phyloP scores from a whole-genome alignment of 345 rosid species.

The Camelina neglecta region DNA sequence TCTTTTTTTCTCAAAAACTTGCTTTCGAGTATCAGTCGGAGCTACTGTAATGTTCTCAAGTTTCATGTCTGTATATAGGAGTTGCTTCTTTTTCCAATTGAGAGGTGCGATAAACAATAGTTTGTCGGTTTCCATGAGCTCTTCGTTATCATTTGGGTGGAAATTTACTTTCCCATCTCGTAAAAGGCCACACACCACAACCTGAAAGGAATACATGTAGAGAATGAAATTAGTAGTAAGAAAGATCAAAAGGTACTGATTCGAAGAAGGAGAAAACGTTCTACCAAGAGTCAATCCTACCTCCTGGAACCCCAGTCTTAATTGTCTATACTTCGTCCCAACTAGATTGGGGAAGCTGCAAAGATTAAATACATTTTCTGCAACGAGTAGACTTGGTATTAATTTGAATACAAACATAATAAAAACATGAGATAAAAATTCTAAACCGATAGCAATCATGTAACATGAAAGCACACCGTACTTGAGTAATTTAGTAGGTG shows the following conservation, averaged over 20 bases:
- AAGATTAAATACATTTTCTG: slow-evolving; percentile 96
- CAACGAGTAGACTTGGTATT: slow-evolving; percentile 45
- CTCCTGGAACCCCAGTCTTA: slow-evolving; percentile 80
- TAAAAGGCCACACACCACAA: slow-evolving; percentile 86
- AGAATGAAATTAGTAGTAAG: too few species aligned
- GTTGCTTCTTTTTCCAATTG: slow-evolving; percentile 56
- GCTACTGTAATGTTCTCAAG: slow-evolving; percentile 44
- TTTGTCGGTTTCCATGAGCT: slow-evolving; percentile 71
- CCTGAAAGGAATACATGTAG: slow-evolving; percentile 55
- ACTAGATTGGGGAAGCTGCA: slow-evolving; percentile 72
- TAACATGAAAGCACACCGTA: slow-evolving; percentile 45
- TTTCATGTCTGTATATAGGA: slow-evolving; percentile 51
- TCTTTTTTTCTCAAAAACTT: slow-evolving; percentile 55
- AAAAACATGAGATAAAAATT: background rate
- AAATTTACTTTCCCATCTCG: slow-evolving; percentile 75
- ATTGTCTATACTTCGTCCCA: slow-evolving; percentile 69
- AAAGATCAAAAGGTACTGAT: background rate
- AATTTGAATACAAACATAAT: slow-evolving; percentile 16
- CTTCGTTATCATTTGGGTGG: slow-evolving; percentile 87
- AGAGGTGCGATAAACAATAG: slow-evolving; percentile 87
- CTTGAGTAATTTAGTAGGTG: slow-evolving; percentile 95
- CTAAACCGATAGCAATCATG: slow-evolving; percentile 16
- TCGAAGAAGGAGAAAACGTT: slow-evolving; percentile 11
- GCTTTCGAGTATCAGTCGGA: slow-evolving; percentile 44
- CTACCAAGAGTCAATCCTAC: slow-evolving; percentile 45